Evolutionary conservation across 2,329 filamentous ascomycete genomes (phyloP).

Genomic region (Cladosporium austrohemisphaericum): DNA sequence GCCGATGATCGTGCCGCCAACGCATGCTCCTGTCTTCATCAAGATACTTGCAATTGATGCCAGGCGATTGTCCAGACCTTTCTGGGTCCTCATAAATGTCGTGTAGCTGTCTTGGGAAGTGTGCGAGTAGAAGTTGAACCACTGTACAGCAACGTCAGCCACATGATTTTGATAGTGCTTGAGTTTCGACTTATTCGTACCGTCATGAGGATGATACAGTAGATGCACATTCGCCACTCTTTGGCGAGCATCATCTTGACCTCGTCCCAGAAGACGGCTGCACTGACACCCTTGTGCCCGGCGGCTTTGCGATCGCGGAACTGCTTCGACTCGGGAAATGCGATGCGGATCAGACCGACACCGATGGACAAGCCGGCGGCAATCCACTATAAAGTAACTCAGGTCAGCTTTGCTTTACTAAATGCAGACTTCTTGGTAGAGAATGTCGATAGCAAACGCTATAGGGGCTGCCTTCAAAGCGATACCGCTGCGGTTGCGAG

Average conservation of each 20-base stretch:
- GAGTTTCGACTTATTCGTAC: no score
- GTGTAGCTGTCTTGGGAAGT: slow-evolving; percentile 79
- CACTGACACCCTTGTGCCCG: slow-evolving; percentile 48
- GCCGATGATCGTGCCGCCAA: slow-evolving; percentile 50
- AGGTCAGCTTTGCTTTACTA: neutral
- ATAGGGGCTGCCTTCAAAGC: no score
- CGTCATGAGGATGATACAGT: slow-evolving; percentile 75
- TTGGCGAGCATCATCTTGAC: slow-evolving; percentile 62
- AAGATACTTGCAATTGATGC: slow-evolving; percentile 74
- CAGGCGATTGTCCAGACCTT: slow-evolving; percentile 60
- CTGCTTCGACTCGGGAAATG: slow-evolving; percentile 71
- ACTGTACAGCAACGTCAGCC: slow-evolving; percentile 30
- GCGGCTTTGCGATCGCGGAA: slow-evolving; percentile 66
- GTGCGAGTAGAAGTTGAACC: slow-evolving; percentile 68
- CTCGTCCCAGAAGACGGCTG: slow-evolving; percentile 62
- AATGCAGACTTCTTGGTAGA: no score
- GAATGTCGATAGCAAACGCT: no score
- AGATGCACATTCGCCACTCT: slow-evolving; percentile 75
- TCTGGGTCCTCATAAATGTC: slow-evolving; percentile 72
- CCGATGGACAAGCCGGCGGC: slow-evolving; percentile 64
- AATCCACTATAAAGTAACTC: slow-evolving; percentile 54
- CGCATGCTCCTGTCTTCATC: slow-evolving; percentile 45
- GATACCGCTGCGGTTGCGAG: no score
- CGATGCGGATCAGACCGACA: slow-evolving; percentile 63
- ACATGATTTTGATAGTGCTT: no score